A percentile compares a stretch with the other conserved stretches of the same genome.
These are phyloP conservation scores for Magnusiomyces sp. DNA, from an alignment of 1,139 yeast genomes.

Conservation along the genomic window DNA sequence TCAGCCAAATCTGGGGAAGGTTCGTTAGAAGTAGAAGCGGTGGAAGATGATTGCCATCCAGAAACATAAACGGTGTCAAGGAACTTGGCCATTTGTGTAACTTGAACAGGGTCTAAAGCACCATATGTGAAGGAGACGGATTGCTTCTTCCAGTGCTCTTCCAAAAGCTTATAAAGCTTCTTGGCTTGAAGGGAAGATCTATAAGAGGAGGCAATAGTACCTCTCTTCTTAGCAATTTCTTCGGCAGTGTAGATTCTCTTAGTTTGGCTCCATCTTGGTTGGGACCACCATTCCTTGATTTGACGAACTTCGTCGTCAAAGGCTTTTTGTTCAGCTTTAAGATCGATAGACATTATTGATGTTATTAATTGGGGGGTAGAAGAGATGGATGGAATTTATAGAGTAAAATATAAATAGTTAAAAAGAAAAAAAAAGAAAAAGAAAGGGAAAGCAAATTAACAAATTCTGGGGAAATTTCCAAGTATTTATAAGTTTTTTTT, in stretches of 20 bases:
- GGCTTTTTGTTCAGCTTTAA: slow-evolving; percentile 49
- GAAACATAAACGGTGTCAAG: slow-evolving; percentile 88
- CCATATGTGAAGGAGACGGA: slow-evolving; percentile 89
- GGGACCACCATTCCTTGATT: slow-evolving; percentile 82
- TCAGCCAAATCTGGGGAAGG: slow-evolving; percentile 98
- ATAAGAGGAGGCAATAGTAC: slow-evolving; percentile 56
- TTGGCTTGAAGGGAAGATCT: slow-evolving; percentile 80
- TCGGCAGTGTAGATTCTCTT: slow-evolving; percentile 84
- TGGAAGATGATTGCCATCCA: slow-evolving; percentile 98
- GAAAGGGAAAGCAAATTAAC: neutral
- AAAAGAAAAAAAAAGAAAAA: slow-evolving; percentile 2
- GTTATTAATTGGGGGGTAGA: neutral
- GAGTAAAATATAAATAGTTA: neutral
- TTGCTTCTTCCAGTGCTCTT: slow-evolving; percentile 63
- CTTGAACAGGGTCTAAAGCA: slow-evolving; percentile 93
- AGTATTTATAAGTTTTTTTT: slow-evolving; percentile 9
- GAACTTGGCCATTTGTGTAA: slow-evolving; percentile 93
- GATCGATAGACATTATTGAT: slow-evolving; percentile 11
- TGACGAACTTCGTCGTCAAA: slow-evolving; percentile 65
- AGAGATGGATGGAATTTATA: neutral
- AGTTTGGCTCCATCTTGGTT: slow-evolving; percentile 84
- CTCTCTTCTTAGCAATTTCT: slow-evolving; percentile 85
- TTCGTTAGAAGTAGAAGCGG: slow-evolving; percentile 94
- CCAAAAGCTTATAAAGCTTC: slow-evolving; percentile 62
- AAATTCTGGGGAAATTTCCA: slow-evolving; percentile 7